Base-by-base conservation (phyloP, 306 rosid genomes). In the Inga leiocalycina region DNA sequence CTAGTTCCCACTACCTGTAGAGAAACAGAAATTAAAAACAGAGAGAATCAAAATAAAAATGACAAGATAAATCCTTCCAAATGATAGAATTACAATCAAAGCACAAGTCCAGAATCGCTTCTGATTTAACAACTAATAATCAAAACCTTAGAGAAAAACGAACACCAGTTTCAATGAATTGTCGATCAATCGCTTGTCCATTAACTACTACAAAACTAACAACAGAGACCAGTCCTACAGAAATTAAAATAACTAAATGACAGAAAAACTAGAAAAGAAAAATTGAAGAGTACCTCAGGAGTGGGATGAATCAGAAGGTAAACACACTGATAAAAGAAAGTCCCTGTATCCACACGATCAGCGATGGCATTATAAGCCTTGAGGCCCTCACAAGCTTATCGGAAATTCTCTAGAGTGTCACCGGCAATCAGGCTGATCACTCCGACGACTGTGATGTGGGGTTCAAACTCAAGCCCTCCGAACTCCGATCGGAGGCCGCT, bases 381-480 rank as follows among this genome's bases (percentile, higher is more conserved):
- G 57, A 88, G 84, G 32, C 89, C 91, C 32, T 85, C 66, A 39
- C 87, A 85, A 1, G 98, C 94, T 0, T 91, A 81, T 34, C 82
- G 74, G 91, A 95, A 85, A 79, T 88, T 93, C 37, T 30, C 39
- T 35, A 91, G 45, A 10, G 98, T 98, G 24, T 95, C 97, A 0
- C 87, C 91, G 5, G 51, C 13, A 2, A 15, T 46, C 13, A 46
- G 51, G 12, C 12, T 46, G 12, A 46, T 46, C 13, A 15, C 11
- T 46, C 51, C 15, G 13, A 46, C 12, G 22, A 93, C 89, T 27
- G 98, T 93, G 81, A 95, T 85, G 86, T 95, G 98, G 37, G 98
- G 98, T 22, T 89, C 86, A 83, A 95, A 95, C 3, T 88, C 82
- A 72, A 97, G 97, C 45, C 98, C 98, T 12, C 74, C 83, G 84